A percentile compares a stretch with the other conserved stretches of the same genome.
phyloP scores from a whole-genome alignment of 1,284 basidiomycete species.

The Chalciporus piperatoides region DNA sequence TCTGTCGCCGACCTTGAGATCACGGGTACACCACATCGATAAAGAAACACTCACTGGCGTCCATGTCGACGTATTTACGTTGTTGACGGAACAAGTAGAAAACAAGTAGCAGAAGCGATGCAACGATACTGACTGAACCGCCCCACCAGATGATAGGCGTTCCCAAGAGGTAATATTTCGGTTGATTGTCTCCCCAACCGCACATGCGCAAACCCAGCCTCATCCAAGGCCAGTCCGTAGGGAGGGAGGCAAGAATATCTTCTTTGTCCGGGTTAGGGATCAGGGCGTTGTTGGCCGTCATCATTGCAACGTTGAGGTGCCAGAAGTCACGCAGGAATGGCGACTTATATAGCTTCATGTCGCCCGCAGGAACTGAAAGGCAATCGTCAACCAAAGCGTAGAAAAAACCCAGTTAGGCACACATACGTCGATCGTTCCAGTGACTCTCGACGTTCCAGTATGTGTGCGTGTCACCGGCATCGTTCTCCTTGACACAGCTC shows the following conservation, averaged over 20 bases:
- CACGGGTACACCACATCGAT: neutral
- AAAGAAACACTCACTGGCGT: slow-evolving; percentile 54
- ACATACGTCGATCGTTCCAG: slow-evolving; percentile 88
- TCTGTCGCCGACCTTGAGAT: slow-evolving; percentile 38
- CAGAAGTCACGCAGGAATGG: slow-evolving; percentile 97
- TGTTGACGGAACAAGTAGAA: slow-evolving; percentile 84
- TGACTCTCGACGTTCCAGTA: slow-evolving; percentile 99
- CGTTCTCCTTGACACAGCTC: slow-evolving; percentile 87
- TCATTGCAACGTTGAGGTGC: slow-evolving; percentile 99
- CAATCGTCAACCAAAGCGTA: slow-evolving; percentile 4
- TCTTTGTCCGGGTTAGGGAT: slow-evolving; percentile 97
- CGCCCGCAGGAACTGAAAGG: slow-evolving; percentile 72
- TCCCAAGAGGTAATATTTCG: slow-evolving; percentile 93
- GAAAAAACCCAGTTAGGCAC: neutral
- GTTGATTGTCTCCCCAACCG: slow-evolving; percentile 86
- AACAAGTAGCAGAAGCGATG: slow-evolving; percentile 51
- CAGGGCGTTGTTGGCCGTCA: slow-evolving; percentile 98
- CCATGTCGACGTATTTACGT: slow-evolving; percentile 88
- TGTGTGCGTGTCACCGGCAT: slow-evolving; percentile 80
- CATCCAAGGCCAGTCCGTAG: slow-evolving; percentile 93
- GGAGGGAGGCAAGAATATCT: slow-evolving; percentile 91
- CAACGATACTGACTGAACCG: slow-evolving; percentile 64
- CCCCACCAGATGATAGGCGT: slow-evolving; percentile 95
- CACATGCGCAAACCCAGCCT: slow-evolving; percentile 93
- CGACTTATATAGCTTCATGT: slow-evolving; percentile 82